These are phyloP conservation scores for Diaporthe citrichinensis DNA, from an alignment of 2,329 filamentous ascomycete species.

Conservation along the genomic window DNA sequence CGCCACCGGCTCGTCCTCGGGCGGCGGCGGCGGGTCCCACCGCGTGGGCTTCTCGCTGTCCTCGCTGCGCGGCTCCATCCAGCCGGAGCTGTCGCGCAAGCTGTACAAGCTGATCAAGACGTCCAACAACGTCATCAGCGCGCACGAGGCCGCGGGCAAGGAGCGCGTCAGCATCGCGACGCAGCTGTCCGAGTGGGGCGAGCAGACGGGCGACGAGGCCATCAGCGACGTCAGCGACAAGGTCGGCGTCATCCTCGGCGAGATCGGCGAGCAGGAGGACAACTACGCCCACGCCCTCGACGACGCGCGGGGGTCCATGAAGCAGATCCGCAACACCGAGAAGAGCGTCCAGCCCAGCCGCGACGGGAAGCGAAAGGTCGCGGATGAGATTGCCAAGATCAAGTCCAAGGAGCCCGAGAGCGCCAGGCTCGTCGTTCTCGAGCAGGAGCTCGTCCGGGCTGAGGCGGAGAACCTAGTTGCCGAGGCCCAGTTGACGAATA, in stretches of 20 bases:
- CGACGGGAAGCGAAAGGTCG: conserved; percentile 88
- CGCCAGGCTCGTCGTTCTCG: conserved; percentile 83
- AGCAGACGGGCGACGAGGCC: conserved; percentile 88
- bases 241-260: conserved; percentile 90
- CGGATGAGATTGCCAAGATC: conserved; percentile 91
- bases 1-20: conserved; percentile 54
- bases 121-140: conserved; percentile 88
- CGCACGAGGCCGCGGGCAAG: conserved; percentile 86
- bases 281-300: conserved; percentile 88
- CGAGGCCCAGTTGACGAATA: conserved; percentile 95
- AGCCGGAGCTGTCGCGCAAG: conserved; percentile 90
- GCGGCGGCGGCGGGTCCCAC: conserved; percentile 51
- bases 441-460: conserved; percentile 96
- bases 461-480: conserved; percentile 97
- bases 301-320: conserved; percentile 85
- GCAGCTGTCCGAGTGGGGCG: conserved; percentile 97
- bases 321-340: conserved; percentile 96
- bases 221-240: conserved; percentile 95
- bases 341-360: conserved; percentile 93
- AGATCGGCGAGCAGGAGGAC: conserved; percentile 96
- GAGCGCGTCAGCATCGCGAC: conserved; percentile 88
- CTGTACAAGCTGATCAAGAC: conserved; percentile 95
- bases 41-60: conserved; percentile 87
- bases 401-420: conserved; percentile 94
- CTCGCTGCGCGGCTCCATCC: conserved; percentile 85